Evolutionary conservation across 1,284 basidiomycete species (phyloP), one percentile per base, ranked within the genome.

Genomic region (Rhodotorula sp.): DNA sequence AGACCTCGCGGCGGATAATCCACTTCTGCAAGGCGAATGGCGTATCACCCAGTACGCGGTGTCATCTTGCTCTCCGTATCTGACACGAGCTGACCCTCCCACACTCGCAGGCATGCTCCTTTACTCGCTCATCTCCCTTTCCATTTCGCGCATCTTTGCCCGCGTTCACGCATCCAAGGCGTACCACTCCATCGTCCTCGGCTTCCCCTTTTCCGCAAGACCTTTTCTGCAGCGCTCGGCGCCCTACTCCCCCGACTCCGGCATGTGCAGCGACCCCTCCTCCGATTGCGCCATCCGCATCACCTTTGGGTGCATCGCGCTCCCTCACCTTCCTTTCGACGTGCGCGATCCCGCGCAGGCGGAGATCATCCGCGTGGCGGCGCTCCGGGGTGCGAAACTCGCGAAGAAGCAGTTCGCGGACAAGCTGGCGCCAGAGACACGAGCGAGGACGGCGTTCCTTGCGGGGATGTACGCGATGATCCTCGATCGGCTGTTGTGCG

Each of bases 281-380:
- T 39, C 63, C 25, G 74, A 76, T 64, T 58, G 71, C 39, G 69
- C 74, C 0, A 71, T 76, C 58, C 74, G 74, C 2, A 66, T 76
- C 64, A 71, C 69, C 1, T 76, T 76, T n/a, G 37, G 44, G 9
- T 60, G 59, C 8, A 69, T 76, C 55, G 57, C 58, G 2, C 63
- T 76, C 0, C 74, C 74, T 3, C 32, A 34, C 32, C 48, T 60
- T 0, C 56, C 70, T 8, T 61, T 67, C 13, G 48, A 48, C 15
- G 25, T 41, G 15, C 6, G 15, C 39, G 54, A 65, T 0, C 19
- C 25, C 7, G 55, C 44, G 4, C 55, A 67, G 22, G 0, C 10
- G 0, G 4, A 5, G 1, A 21, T 1, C 12, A 41, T 71, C 0
- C 46, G 53, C 1, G 29, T 29, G 13, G 53, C 64, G 17, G 69